These are phyloP conservation scores for Plicaturopsis crispa DNA, from an alignment of 768 basidiomycete genomes.

Conservation along the genomic window DNA sequence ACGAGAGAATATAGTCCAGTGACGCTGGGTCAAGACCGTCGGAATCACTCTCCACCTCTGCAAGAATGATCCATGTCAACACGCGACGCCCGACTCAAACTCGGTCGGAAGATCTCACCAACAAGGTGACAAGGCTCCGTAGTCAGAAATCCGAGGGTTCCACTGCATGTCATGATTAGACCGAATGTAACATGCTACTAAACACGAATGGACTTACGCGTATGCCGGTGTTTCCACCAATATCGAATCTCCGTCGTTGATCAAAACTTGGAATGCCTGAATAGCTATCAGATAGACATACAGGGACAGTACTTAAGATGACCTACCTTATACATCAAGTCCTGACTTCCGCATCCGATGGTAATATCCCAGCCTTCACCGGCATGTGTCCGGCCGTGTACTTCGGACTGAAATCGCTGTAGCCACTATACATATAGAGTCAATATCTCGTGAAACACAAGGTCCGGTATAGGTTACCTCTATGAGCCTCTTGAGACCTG, in stretches of 20 bases:
- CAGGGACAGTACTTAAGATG: no score
- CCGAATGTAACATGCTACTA: slow-evolving; percentile 18
- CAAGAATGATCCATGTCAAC: neutral
- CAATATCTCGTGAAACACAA: no score
- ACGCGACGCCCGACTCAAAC: no score
- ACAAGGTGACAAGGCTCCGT: slow-evolving; percentile 14
- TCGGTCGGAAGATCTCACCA: slow-evolving; percentile 8
- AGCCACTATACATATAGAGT: slow-evolving; percentile 19
- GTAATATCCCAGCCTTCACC: slow-evolving; percentile 31
- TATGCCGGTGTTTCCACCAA: slow-evolving; percentile 38
- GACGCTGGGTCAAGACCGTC: slow-evolving; percentile 42
- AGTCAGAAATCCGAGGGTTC: slow-evolving; percentile 8
- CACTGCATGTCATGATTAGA: slow-evolving; percentile 11
- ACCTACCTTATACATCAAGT: slow-evolving; percentile 41
- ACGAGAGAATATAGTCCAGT: slow-evolving; percentile 42
- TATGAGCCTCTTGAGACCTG: slow-evolving; percentile 24
- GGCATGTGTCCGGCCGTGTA: slow-evolving; percentile 26
- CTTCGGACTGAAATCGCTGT: slow-evolving; percentile 25
- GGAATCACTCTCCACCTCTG: slow-evolving; percentile 55
- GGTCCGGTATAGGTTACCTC: no score
- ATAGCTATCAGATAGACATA: no score
- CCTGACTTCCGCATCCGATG: slow-evolving; percentile 40
- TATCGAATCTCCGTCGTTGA: slow-evolving; percentile 38
- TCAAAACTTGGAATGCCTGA: slow-evolving; percentile 30
- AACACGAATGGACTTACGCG: slow-evolving; percentile 5